Evolutionary conservation across 2,329 filamentous ascomycete species (phyloP).

Genomic region (Alternaria sp.): DNA sequence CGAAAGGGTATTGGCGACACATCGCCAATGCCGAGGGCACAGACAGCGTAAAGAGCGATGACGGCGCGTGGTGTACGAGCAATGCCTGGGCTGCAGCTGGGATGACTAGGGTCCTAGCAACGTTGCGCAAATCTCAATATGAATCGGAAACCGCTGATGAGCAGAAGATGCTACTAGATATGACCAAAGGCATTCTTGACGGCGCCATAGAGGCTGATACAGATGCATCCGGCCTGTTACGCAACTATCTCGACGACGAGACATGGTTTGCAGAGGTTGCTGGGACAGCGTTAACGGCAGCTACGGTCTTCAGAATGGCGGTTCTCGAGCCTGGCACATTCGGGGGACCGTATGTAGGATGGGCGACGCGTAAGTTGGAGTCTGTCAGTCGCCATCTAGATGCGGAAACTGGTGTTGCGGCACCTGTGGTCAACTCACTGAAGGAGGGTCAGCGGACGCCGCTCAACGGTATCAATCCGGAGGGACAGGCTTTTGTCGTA

Average conservation of each 20-base stretch:
- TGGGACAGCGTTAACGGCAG: slow-evolving; percentile 55
- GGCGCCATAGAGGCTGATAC: slow-evolving; percentile 43
- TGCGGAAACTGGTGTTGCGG: slow-evolving; percentile 44
- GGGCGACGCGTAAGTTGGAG: slow-evolving; percentile 52
- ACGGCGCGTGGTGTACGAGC: slow-evolving; percentile 55
- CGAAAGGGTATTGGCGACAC: slow-evolving; percentile 53
- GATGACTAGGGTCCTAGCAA: slow-evolving; percentile 55
- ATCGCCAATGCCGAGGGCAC: slow-evolving; percentile 46
- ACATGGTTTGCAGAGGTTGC: slow-evolving; percentile 57
- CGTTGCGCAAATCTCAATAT: slow-evolving; percentile 44
- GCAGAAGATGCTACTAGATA: slow-evolving; percentile 35
- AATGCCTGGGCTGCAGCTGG: slow-evolving; percentile 59
- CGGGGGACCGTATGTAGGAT: slow-evolving; percentile 44
- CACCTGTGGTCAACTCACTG: slow-evolving; percentile 53
- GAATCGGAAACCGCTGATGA: slow-evolving; percentile 15
- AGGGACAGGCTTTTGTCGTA: slow-evolving; percentile 54
- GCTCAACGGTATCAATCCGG: slow-evolving; percentile 43
- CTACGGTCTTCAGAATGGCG: slow-evolving; percentile 56
- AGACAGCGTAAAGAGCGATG: slow-evolving; percentile 30
- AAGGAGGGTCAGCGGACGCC: slow-evolving; percentile 42
- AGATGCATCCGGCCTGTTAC: slow-evolving; percentile 49
- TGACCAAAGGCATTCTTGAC: slow-evolving; percentile 49
- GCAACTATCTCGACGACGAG: slow-evolving; percentile 56
- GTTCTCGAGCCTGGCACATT: slow-evolving; percentile 49
- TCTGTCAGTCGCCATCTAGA: slow-evolving; percentile 47